Evolutionary conservation across 2,329 filamentous ascomycete species (phyloP).

Genomic region (Furcasterigmium furcatum): DNA sequence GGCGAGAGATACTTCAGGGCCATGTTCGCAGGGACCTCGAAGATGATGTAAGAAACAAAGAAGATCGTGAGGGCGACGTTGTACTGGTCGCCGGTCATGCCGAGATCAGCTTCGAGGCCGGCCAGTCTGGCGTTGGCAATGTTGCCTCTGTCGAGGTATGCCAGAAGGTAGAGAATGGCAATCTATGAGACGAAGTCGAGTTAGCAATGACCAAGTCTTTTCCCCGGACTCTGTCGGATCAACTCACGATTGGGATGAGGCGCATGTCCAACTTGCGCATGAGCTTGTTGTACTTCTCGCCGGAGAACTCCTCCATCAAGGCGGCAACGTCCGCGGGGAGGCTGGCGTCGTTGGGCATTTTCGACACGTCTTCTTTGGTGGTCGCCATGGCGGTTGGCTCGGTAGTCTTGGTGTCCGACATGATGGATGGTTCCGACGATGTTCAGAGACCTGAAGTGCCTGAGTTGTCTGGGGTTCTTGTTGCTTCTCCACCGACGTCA

Average conservation of each 20-base stretch:
- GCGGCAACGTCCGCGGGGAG: constrained; percentile 3
- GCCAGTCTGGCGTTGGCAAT: constrained; percentile 38
- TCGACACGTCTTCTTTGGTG: background rate
- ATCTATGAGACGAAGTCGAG: background rate
- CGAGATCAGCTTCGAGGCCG: constrained; percentile 36
- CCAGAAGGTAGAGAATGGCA: background rate
- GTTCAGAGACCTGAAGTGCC: too few relatives aligned
- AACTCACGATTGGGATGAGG: background rate
- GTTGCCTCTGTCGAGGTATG: constrained; percentile 4
- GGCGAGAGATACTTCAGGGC: constrained; percentile 29
- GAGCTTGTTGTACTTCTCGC: too few relatives aligned
- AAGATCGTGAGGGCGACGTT: constrained; percentile 37
- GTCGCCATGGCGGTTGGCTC: constrained; percentile 3
- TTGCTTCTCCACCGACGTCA: too few relatives aligned
- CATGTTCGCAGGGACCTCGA: constrained; percentile 43
- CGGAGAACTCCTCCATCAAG: background rate
- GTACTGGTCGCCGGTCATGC: constrained; percentile 36
- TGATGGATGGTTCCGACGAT: background rate
- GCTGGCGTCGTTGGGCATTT: background rate
- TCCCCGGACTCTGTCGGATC: background rate
- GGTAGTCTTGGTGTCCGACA: background rate
- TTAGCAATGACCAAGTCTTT: background rate
- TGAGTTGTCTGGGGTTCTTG: too few relatives aligned
- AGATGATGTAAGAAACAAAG: constrained; percentile 31
- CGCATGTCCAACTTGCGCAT: too few relatives aligned